Base-by-base conservation (phyloP, 352 stramenopile species). In the Phytophthora sp. region DNA sequence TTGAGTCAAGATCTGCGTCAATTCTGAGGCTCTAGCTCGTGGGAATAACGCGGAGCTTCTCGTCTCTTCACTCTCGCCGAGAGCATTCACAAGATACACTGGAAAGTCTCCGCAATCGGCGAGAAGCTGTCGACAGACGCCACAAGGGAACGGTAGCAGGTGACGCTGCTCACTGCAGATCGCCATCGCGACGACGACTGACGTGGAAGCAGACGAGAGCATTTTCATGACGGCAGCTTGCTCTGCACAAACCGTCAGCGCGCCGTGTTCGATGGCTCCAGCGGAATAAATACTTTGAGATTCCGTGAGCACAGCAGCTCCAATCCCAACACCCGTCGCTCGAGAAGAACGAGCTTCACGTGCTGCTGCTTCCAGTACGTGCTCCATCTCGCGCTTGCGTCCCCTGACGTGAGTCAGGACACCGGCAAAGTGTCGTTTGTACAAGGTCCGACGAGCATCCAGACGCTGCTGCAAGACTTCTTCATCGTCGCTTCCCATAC, bases 61-160 rank as follows among this genome's bases (percentile, higher is more conserved):
- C 13, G 82, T 93, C 31, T 89, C 74, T 20, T 88, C 72, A 4
- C 60, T 80, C 13, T 84, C 67, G 4, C 77, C 69, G 16, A 75
- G 47, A 7, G 59, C 71, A 39, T 89, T 90, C 16, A 91, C 67
- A 12, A 94, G 58, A 54, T 88, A 90, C 12, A 94, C 59, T 11
- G 82, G 80, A 30, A 93, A 94, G 31, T 93, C 82, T n/a, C 84
- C 86, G 51, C 77, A 85, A 3, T 82, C 71, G 11, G 81, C 83
- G 49, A 93, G 61, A 18, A 91, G 79, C 57, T 94, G 79, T 12
- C 86, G 84, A 69, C 84, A 94, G 29, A 23, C 52, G 20, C 86
- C 86, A 23, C 84, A 94, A 16, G 84, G 84, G 6, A 78, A 84
- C 16, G 82, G 83, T 13, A 91, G 55, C n/a, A 80, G 42, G 9